These are phyloP conservation scores for Helicocarpus griseus DNA, from an alignment of 2,329 filamentous ascomycete genomes.

Conservation along the genomic window DNA sequence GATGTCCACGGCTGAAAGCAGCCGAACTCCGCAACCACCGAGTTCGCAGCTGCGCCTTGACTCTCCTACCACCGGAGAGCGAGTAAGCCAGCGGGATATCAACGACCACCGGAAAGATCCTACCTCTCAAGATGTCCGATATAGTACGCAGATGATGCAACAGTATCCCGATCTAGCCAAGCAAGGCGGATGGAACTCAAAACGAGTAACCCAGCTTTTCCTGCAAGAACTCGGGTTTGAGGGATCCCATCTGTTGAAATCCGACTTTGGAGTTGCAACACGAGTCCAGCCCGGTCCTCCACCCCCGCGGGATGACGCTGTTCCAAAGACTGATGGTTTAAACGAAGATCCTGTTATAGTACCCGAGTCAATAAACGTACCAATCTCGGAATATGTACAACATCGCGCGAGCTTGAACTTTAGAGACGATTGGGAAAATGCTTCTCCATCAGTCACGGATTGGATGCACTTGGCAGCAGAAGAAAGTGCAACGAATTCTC, in stretches of 20 bases:
- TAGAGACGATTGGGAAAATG: conserved; percentile 39
- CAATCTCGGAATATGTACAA: conserved; percentile 22
- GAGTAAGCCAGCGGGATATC: not conserved
- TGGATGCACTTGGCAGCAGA: conserved; percentile 40
- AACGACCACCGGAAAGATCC: not conserved
- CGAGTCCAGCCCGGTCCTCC: conserved; percentile 10
- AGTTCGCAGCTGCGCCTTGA: not conserved
- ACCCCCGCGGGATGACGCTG: not conserved
- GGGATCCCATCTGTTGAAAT: conserved; percentile 12
- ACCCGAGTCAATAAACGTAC: conserved; percentile 12
- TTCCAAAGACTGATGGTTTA: conserved; percentile 18
- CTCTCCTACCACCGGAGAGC: not conserved
- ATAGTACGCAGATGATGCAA: conserved; percentile 12
- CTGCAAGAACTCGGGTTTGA: conserved; percentile 36
- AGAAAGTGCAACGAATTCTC: conserved; percentile 10
- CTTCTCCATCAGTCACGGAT: conserved; percentile 40
- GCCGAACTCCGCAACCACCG: not conserved
- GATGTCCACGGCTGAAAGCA: not conserved
- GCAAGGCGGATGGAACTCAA: conserved; percentile 45
- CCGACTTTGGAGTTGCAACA: conserved; percentile 5
- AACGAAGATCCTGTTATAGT: conserved; percentile 29
- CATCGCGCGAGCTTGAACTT: conserved; percentile 35
- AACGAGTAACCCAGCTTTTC: conserved; percentile 46
- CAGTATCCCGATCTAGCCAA: conserved; percentile 45
- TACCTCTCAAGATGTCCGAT: conserved; percentile 1